Base-by-base conservation (phyloP, 768 basidiomycete species). In the Dictyophora rubrovolvata region DNA sequence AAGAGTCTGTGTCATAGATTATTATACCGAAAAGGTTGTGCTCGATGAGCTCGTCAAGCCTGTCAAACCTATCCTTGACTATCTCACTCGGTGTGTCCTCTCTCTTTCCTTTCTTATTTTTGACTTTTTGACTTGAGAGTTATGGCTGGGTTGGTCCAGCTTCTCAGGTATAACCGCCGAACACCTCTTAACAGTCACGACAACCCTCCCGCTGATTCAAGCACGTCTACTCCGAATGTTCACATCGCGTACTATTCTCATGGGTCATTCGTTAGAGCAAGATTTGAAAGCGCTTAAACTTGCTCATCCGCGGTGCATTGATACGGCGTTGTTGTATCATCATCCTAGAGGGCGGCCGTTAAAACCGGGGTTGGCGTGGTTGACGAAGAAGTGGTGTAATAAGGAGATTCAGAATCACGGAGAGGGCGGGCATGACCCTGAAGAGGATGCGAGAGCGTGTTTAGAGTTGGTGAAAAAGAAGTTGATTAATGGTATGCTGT, bases 281-380 rank as follows among this genome's bases (percentile, higher is more conserved):
- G 95, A 99, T 67, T 79, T 99, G 34, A 82, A 81, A 64, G 91
- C 92, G 0, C 81, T 99, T 61, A 90, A 89, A 64, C 79, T 95
- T 36, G 82, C 84, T 7, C 28, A 97, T 66, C 84, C 93, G 0
- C 74, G 80, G 54, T 92, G 92, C 67, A 89, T 97, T 66, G 95
- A 99, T 68, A 97, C 95, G 1, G 89, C 93, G 0, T 67, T 99
- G 5, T 69, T 87, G 10, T 99, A 85, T 72, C 88, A 93, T 67
- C 95, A 99, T 71, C 92, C 95, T 0, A 85, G 92, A 18, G 93
- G 95, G 1, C 82, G 91, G 46, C 93, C 95, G 0, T 82, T 92
- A 62, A 98, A 97, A 72, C 92, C 95, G 0, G 92, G 90, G 1
- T 79, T 99, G 7, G 93, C 93, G n/a, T 97, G 93, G 93, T 81